phyloP scores from a whole-genome alignment of 352 stramenopile genomes.

The Phytophthora litchii region DNA sequence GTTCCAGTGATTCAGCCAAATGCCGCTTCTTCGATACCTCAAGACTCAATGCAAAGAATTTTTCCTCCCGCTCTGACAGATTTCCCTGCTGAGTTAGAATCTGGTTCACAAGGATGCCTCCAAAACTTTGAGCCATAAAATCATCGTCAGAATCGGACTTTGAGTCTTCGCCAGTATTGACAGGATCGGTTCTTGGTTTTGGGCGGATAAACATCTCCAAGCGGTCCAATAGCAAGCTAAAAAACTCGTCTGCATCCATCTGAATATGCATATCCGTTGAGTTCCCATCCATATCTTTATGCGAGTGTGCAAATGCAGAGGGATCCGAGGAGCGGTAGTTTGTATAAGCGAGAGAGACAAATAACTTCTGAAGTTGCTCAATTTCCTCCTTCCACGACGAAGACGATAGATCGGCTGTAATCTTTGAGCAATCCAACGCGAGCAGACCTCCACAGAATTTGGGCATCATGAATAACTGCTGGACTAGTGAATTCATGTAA shows the following conservation, averaged over 20 bases:
- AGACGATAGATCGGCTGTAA: slow-evolving; percentile 3
- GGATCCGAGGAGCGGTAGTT: slow-evolving; percentile 60
- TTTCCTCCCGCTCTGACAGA: slow-evolving; percentile 82
- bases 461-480: slow-evolving; percentile 93
- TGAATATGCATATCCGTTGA: slow-evolving; percentile 75
- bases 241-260: slow-evolving; percentile 88
- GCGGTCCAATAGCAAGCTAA: slow-evolving; percentile 77
- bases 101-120: slow-evolving; percentile 81
- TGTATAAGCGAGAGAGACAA: slow-evolving; percentile 59
- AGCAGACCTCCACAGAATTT: slow-evolving; percentile 64
- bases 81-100: slow-evolving; percentile 80
- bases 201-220: slow-evolving; percentile 62
- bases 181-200: not conserved
- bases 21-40: slow-evolving; percentile 79
- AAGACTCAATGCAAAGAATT: slow-evolving; percentile 84
- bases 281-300: slow-evolving; percentile 75
- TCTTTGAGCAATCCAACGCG: slow-evolving; percentile 31
- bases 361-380: slow-evolving; percentile 68
- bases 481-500: slow-evolving; percentile 99
- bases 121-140: slow-evolving; percentile 74
- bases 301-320: slow-evolving; percentile 66
- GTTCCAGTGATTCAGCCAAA: slow-evolving; percentile 58
- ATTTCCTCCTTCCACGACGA: slow-evolving; percentile 58
- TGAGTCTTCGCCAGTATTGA: not conserved
- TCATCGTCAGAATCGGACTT: slow-evolving; percentile 14